These are phyloP conservation scores for Vigna reflexopilosa DNA, from an alignment of 306 rosid genomes.

Conservation along the genomic window DNA sequence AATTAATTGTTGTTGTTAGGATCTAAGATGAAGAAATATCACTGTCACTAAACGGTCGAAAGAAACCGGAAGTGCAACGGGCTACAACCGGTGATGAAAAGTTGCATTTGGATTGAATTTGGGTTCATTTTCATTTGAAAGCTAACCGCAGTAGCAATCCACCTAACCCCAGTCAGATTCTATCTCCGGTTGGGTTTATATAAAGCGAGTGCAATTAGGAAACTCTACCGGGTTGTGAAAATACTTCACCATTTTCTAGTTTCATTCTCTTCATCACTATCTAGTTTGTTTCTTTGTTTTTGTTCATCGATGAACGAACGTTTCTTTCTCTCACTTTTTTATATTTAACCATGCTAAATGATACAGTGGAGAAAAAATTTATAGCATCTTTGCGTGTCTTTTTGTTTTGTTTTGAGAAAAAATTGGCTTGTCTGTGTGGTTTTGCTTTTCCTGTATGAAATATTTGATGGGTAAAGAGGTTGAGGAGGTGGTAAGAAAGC, in stretches of 20 bases:
- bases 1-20: neutral
- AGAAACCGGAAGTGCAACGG: conserved; percentile 49
- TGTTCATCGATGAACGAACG: conserved; percentile 40
- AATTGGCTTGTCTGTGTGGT: neutral
- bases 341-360: conserved; percentile 44
- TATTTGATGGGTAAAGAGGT: conserved; percentile 64
- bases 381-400: neutral
- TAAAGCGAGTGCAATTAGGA: conserved; percentile 47
- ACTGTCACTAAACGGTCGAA: conserved; percentile 51
- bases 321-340: conserved; percentile 24
- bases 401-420: neutral
- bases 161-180: conserved; percentile 74
- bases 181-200: conserved; percentile 68
- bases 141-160: conserved; percentile 43
- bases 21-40: conserved; percentile 9
- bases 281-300: neutral
- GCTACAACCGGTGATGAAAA: conserved; percentile 48
- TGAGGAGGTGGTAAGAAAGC: conserved; percentile 42
- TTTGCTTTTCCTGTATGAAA: conserved; percentile 5
- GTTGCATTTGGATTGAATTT: conserved; percentile 67
- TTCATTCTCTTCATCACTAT: neutral
- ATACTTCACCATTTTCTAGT: conserved; percentile 44
- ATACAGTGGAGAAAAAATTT: neutral
- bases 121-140: conserved; percentile 69
- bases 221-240: conserved; percentile 53